A percentile compares a stretch with the other conserved stretches of the same genome.
These are phyloP conservation scores for Eutypella sp. DNA, from an alignment of 2,329 filamentous ascomycete species.

Conservation along the genomic window DNA sequence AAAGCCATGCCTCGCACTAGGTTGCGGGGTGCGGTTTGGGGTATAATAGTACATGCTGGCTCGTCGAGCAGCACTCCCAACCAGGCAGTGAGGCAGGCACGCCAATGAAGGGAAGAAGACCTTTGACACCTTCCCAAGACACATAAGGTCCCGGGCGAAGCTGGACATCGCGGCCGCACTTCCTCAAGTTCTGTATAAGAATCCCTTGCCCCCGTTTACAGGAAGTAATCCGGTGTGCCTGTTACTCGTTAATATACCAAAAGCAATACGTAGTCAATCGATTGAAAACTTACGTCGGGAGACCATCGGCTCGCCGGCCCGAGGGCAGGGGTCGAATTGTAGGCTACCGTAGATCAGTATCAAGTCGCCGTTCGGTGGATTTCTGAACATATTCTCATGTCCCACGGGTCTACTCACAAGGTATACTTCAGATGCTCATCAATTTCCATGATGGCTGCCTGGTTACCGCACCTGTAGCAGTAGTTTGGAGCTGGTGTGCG, in stretches of 20 bases:
- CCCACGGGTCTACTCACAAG: slow-evolving; percentile 64
- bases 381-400: not conserved
- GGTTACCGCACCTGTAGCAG: slow-evolving; percentile 98
- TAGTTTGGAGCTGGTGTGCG: slow-evolving; percentile 69
- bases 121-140: slow-evolving; percentile 8
- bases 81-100: not conserved
- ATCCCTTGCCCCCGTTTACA: slow-evolving; percentile 51
- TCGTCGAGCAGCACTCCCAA: not conserved
- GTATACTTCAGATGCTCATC: slow-evolving; percentile 99
- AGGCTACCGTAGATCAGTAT: slow-evolving; percentile 53
- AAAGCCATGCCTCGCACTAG: not conserved
- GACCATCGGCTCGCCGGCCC: slow-evolving; percentile 97
- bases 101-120: no score
- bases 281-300: slow-evolving; percentile 64
- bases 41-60: not conserved
- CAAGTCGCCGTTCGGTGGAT: slow-evolving; percentile 9
- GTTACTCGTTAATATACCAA: slow-evolving; percentile 9
- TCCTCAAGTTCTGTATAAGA: slow-evolving; percentile 6
- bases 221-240: slow-evolving; percentile 97
- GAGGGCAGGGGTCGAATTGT: slow-evolving; percentile 97
- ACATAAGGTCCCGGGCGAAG: slow-evolving; percentile 4
- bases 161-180: slow-evolving; percentile 9
- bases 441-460: slow-evolving; percentile 99
- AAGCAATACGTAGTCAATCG: not conserved
- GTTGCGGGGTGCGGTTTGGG: not conserved